phyloP scores from a whole-genome alignment of 2,329 filamentous ascomycete species.

The Colletotrichum lindemuthianum region DNA sequence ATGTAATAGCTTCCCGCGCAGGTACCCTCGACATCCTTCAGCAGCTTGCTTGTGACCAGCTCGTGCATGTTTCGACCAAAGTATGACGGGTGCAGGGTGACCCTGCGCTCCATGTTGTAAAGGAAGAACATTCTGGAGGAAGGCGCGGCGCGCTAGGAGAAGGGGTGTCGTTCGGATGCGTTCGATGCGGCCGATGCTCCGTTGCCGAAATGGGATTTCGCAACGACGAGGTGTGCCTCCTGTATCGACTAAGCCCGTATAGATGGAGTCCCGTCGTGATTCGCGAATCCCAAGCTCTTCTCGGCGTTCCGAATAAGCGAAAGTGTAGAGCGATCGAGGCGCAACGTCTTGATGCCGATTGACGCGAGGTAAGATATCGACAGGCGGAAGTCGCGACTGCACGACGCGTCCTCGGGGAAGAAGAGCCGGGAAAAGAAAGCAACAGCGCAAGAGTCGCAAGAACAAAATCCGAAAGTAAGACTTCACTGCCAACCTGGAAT shows the following conservation, averaged over 20 bases:
- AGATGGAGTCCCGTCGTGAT: too few species aligned
- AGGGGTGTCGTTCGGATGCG: not conserved
- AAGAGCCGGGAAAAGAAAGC: constrained; percentile 8
- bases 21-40: constrained; percentile 93
- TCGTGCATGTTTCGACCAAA: constrained; percentile 95
- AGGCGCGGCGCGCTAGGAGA: constrained; percentile 11
- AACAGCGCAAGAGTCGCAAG: constrained; percentile 8
- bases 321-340: not conserved
- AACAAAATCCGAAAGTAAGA: not conserved
- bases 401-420: constrained; percentile 1
- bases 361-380: not conserved
- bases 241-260: too few species aligned
- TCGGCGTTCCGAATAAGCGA: too few species aligned
- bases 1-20: constrained; percentile 98
- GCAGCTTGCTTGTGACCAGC: constrained; percentile 87
- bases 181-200: too few species aligned
- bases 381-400: constrained; percentile 8
- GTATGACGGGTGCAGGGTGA: constrained; percentile 95
- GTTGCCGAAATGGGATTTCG: not conserved
- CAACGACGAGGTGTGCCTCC: not conserved
- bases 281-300: too few species aligned
- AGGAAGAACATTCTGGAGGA: constrained; percentile 89
- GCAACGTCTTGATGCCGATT: constrained; percentile 4
- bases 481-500: constrained; percentile 30
- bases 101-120: constrained; percentile 93